Evolutionary conservation across 768 basidiomycete genomes (phyloP), one percentile per base, ranked within the genome.

Genomic region (Chalciporus sphaerocephalus): DNA sequence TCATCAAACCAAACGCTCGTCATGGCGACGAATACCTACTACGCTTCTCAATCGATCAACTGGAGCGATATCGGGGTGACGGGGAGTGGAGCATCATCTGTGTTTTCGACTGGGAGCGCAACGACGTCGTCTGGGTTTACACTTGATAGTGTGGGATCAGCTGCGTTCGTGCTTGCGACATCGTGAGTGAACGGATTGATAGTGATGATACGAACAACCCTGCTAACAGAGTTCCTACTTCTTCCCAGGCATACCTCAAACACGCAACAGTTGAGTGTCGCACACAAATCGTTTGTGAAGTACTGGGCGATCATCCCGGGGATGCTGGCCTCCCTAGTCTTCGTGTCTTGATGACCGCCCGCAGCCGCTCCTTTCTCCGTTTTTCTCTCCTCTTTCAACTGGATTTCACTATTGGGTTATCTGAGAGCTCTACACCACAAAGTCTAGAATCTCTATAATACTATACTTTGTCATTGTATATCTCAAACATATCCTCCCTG

Each of bases 21-120:
- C 5, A 62, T 81, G 16, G 78, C 71, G 3, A 70, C 72, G 10
- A 82, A 81, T 55, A 73, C 67, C 61, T 74, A 76, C 42, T 71
- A 76, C 38, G 57, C 61, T 4, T 54, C 61, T 2, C 62, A 60
- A 4, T 55, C 62, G 0, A 57, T 80, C 5, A 46, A 55, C 21
- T 59, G 75, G 37, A 20, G 21, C 2, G 59, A 69, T 10, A 38
- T 74, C 6, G 21, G 39, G 3, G 58, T 66, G 12, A 36, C 32
- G 7, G 50, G 48, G 3, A 11, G 5, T 0, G 39, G 33, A 2
- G 44, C 44, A 3, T 9, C 25, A 15, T 4, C 32, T 2, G 23
- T 58, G 2, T 61, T 58, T 17, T 42, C 52, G 18, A 44, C 42
- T 5, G 60, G 61, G 34, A 38, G 42, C 15, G n/a, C 34, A 23